Evolutionary conservation across 352 stramenopile species (phyloP), one percentile per base, ranked within the genome.

Genomic region (Phytophthora tubulina): DNA sequence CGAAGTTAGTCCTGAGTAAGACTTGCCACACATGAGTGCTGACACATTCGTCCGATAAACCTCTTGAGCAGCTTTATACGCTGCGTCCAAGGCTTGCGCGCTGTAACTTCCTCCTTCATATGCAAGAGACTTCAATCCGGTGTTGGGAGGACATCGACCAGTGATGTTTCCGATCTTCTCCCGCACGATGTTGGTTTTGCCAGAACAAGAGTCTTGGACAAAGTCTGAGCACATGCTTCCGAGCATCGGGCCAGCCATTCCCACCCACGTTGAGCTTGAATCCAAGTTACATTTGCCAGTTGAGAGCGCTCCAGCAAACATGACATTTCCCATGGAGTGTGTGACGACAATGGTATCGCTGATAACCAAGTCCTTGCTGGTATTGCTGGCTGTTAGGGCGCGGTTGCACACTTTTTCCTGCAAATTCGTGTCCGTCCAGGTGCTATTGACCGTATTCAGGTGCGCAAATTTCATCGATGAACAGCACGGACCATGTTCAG

Each of bases 221-320:
- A 55, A 67, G 30, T 67, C 64, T 8, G 64, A 72, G 48, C 46
- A 53, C 56, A 72, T 72, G 13, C 64, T 72, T 2, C 64, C 64
- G 4, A n/a, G 4, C 67, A 74, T 69, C 6, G 67, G 58, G 2
- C 53, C 55, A 13, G 68, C 78, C 52, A 80, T 51, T 14, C 63
- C 66, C 8, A 83, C 32, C 76, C 76, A 83, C 30, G 64, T 63
- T 0, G 76, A 66, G 6, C 64, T 76, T 31, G 58, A 38, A 31
- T 63, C 63, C 4, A 76, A 46, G 15, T 30, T 52, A 38, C 69
- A 76, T 51, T 58, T 69, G 4, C 63, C 62, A n/a, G 49, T 67
- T 2, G 69, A 60, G 17, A 72, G 42, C 9, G 56, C 69, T 3
- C 63, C 69, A 36, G 55, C 63, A 36, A 76, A 50, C 55, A 73